Evolutionary conservation across 1,139 yeast genomes (phyloP), one percentile per base, ranked within the genome.

Genomic region (Sugiyamaella neomexicana): DNA sequence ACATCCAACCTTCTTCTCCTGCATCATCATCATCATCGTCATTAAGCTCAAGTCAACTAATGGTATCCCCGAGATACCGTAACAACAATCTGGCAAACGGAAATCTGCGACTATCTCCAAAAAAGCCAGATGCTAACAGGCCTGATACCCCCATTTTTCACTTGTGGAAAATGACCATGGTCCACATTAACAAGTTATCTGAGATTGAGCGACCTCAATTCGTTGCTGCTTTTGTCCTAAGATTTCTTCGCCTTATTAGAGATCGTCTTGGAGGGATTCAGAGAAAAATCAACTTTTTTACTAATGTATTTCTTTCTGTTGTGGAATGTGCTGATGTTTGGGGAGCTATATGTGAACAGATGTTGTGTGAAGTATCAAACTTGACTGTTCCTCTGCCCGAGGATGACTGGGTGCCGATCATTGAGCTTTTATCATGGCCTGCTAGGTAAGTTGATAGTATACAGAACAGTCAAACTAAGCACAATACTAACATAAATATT

Each of bases 161-260:
- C 31, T 17, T 55, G 16, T 55, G 58, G 58, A 42, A 45, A 29
- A 46, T 51, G 54, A 48, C 44, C 16, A 48, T 55, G 43, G 10
- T 40, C 2, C 15, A 43, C 13, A n/a, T 37, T 27, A 36, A 39
- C 39, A 42, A 20, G 13, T 8, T 31, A 15, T 36, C 52, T 20
- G 55, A 43, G 10, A 20, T 49, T 16, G 36, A 44, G 6, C 27
- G 47, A 2, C 45, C 45, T 16, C 40, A 39, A 36, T 34, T 53
- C 23, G 23, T 34, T 34, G 47, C 38, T 6, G 20, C 27, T 13
- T 42, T 53, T 29, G 48, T 40, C 2, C 23, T 34, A 10, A 47
- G 34, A 32, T 49, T 44, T 25, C 31, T 53, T 15, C 15, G 20
- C 13, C 25, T 53, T n/a, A 27, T 48, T n/a, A 31, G 43, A 16